These are phyloP conservation scores for Fagus crenata DNA, from an alignment of 306 rosid species.

Conservation along the genomic window DNA sequence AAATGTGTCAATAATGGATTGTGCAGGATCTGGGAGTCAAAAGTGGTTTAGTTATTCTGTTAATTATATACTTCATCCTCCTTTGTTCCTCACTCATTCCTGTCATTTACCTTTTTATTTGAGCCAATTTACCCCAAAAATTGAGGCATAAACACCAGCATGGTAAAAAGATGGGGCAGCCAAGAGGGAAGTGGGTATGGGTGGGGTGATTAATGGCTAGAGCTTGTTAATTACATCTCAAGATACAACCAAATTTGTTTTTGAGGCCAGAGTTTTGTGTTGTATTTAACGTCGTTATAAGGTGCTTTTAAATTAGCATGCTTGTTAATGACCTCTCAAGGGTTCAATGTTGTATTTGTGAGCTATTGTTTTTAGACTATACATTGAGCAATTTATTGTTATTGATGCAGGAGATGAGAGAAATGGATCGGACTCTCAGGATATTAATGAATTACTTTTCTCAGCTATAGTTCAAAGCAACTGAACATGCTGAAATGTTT, in stretches of 20 bases:
- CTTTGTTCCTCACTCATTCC: neutral
- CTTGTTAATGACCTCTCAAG: neutral
- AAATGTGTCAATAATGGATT: neutral
- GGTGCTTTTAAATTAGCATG: neutral
- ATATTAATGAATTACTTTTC: constrained; percentile 75
- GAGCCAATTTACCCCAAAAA: neutral
- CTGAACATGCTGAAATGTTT: constrained; percentile 16
- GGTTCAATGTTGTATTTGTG: neutral
- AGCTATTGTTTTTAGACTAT: neutral
- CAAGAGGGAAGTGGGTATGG: neutral
- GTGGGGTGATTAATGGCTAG: neutral
- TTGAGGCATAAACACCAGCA: neutral
- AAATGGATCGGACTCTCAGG: constrained; percentile 48
- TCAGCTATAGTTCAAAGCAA: constrained; percentile 68
- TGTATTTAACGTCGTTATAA: neutral
- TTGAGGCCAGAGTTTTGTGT: neutral
- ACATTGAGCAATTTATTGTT: constrained; percentile 8
- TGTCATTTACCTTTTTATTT: neutral
- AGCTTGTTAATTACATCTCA: neutral
- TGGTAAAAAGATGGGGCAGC: neutral
- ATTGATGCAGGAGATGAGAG: constrained; percentile 60
- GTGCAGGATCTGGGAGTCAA: neutral
- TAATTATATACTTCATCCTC: neutral
- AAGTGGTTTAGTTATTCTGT: neutral
- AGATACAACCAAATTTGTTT: neutral